Base-by-base conservation (phyloP, 2,329 filamentous ascomycete genomes). In the Graphiopsis chlorocephala region DNA sequence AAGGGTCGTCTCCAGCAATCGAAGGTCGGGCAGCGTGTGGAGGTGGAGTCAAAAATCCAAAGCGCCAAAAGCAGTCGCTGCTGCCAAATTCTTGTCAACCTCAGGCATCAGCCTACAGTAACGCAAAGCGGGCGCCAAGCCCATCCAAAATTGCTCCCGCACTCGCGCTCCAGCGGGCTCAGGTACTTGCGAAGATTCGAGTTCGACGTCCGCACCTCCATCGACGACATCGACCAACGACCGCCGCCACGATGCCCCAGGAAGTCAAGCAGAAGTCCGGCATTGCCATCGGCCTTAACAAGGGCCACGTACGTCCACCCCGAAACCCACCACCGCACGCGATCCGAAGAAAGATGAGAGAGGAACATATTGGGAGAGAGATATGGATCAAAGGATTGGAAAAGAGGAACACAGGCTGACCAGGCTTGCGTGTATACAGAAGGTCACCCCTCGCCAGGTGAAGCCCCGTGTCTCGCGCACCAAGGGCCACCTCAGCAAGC, bases 401-500 rank as follows among this genome's bases (percentile, higher is more conserved):
- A 23, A 15, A 20, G 15, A 62, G 26, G 47, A 31, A 58, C 55
- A 33, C 29, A 26, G 55, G 61, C 61, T 57, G 61, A 59, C 52
- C 52, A 52, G 61, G 52, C 52, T 64, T 59, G 61, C 20, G 61
- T 64, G 52, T 64, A 42, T 68, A 73, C 71, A 78, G 76, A 81
- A 83, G 79, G 81, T 84, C 78, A 84, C 81, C 64, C 80, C 81
- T 53, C 81, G 78, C 76, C 79, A 80, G 73, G 78, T 80, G 65
- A 80, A 80, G 72, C 75, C 79, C 70, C 79, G 78, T 71, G 79
- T 83, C 71, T 84, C 82, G 71, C 79, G 81, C 92, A 93, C 89
- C 85, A 98, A 97, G 88, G 95, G 95, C 76, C 91, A 95, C 84
- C 85, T 96, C 79, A 96, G 91, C 86, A 97, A 96, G 90, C 90